Evolutionary conservation across 2,329 filamentous ascomycete species (phyloP).

Genomic region (Calonectria honghensis): DNA sequence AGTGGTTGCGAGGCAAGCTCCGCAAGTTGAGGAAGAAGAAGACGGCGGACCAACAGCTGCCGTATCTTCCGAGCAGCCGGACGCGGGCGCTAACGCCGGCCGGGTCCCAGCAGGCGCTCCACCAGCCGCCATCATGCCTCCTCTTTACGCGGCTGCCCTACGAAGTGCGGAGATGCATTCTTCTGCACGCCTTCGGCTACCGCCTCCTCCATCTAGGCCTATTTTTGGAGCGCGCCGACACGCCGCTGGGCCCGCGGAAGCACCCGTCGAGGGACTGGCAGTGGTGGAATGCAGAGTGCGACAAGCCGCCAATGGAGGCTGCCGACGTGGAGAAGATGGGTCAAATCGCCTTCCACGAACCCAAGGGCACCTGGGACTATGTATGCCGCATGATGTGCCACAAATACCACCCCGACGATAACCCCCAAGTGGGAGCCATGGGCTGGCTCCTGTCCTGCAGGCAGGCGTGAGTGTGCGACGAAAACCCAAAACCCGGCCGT

Average conservation of each 20-base stretch:
- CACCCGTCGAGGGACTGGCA: neutral
- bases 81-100: neutral
- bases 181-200: neutral
- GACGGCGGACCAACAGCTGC: neutral
- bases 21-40: neutral
- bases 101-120: neutral
- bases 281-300: neutral
- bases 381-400: neutral
- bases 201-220: neutral
- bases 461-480: neutral
- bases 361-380: neutral
- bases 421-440: conserved; percentile 1
- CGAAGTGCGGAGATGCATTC: neutral
- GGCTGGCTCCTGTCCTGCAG: neutral
- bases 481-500: neutral
- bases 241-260: neutral
- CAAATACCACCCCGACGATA: neutral
- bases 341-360: neutral
- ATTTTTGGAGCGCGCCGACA: neutral
- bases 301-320: neutral
- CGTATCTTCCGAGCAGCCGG: neutral
- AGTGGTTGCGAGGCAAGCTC: neutral
- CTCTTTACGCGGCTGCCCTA: neutral
- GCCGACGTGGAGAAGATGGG: neutral
- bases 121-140: neutral